Conservation (phyloP, 2,329 filamentous ascomycete genomes). For the Cladophialophora psammophila region DNA sequence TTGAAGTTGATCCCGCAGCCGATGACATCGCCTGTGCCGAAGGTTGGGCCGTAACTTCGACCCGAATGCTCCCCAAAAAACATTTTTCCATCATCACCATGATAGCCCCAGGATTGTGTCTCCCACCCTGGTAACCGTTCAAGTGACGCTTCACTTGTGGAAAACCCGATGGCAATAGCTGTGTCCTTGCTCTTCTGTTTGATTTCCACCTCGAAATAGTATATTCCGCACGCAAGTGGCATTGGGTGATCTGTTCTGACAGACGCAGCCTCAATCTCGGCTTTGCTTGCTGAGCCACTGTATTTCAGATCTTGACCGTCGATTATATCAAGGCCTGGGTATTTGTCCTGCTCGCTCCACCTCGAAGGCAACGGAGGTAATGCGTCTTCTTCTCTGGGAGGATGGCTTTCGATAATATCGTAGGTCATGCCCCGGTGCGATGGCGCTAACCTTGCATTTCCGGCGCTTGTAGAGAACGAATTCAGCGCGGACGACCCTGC, state of each 20-base stretch:
- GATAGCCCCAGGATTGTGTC: conserved; percentile 70
- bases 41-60: conserved; percentile 67
- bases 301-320: conserved; percentile 77
- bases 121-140: conserved; percentile 72
- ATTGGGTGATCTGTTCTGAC: conserved; percentile 86
- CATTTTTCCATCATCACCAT: conserved; percentile 70
- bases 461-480: conserved; percentile 60
- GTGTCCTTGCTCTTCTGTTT: conserved; percentile 71
- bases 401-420: conserved; percentile 80
- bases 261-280: conserved; percentile 78
- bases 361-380: conserved; percentile 76
- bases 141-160: conserved; percentile 64
- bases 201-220: conserved; percentile 84
- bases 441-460: conserved; percentile 61
- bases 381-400: conserved; percentile 66
- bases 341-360: conserved; percentile 84
- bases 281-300: conserved; percentile 62
- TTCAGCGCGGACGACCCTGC: conserved; percentile 52
- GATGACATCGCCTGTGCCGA: conserved; percentile 65
- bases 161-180: conserved; percentile 66
- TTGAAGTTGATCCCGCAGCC: conserved; percentile 72
- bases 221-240: conserved; percentile 88
- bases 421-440: conserved; percentile 80
- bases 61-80: conserved; percentile 65
- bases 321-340: conserved; percentile 74